These are phyloP conservation scores for Ganoderma resinaceum DNA, from an alignment of 1,284 basidiomycete species.

Conservation along the genomic window DNA sequence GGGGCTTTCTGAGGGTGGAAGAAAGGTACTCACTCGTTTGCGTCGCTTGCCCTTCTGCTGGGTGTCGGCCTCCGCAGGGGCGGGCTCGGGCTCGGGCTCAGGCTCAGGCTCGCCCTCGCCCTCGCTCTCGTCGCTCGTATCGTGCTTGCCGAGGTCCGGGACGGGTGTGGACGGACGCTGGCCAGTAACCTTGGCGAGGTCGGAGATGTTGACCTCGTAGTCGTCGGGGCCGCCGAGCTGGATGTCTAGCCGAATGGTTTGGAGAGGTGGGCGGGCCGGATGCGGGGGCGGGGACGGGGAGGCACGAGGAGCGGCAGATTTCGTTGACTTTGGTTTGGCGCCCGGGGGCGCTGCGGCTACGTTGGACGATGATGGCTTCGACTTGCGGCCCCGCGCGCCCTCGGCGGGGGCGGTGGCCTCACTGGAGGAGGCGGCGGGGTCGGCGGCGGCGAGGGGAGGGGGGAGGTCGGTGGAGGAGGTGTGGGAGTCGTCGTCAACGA, in stretches of 20 bases:
- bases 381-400: slow-evolving; percentile 33
- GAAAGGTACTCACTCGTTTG: slow-evolving; percentile 47
- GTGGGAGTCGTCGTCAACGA: slow-evolving; percentile 33
- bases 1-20: background rate
- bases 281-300: slow-evolving; percentile 66
- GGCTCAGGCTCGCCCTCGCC: slow-evolving; percentile 45
- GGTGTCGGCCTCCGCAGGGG: slow-evolving; percentile 36
- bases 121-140: slow-evolving; percentile 58
- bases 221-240: slow-evolving; percentile 72
- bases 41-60: slow-evolving; percentile 43
- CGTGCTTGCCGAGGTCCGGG: slow-evolving; percentile 47
- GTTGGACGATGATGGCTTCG: slow-evolving; percentile 38
- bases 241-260: slow-evolving; percentile 75
- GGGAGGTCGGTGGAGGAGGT: slow-evolving; percentile 25
- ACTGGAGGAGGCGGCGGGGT: slow-evolving; percentile 15
- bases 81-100: slow-evolving; percentile 26
- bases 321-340: slow-evolving; percentile 53
- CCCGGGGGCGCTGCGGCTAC: slow-evolving; percentile 37
- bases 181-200: slow-evolving; percentile 66
- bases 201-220: slow-evolving; percentile 73
- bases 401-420: slow-evolving; percentile 21
- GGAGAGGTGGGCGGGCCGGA: slow-evolving; percentile 57
- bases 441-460: slow-evolving; percentile 16
- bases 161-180: slow-evolving; percentile 67
- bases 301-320: slow-evolving; percentile 54